Evolutionary conservation across 2,329 filamentous ascomycete species (phyloP).

Genomic region (Xylariomycetidae sp.): DNA sequence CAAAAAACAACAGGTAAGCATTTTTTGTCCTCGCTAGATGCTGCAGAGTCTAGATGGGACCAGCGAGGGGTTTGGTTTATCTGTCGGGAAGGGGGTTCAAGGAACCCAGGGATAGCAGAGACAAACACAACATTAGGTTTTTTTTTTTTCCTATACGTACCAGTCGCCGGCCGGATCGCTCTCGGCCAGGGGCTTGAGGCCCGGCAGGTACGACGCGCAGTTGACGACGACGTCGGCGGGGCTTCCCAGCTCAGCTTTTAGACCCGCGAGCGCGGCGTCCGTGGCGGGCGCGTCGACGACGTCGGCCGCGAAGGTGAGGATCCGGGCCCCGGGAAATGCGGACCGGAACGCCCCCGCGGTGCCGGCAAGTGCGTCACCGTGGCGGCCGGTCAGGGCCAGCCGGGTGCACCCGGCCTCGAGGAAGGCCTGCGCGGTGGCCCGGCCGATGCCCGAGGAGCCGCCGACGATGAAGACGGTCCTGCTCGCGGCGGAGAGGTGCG

Average conservation of each 20-base stretch:
- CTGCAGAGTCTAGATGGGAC: too few relatives aligned
- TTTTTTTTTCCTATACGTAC: too few relatives aligned
- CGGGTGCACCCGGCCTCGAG: constrained; percentile 9
- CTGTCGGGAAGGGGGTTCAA: too few relatives aligned
- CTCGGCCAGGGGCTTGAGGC: constrained; percentile 6
- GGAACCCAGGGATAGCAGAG: too few relatives aligned
- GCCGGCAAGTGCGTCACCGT: constrained; percentile 1
- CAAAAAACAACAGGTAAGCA: too few relatives aligned
- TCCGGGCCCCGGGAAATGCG: constrained; percentile 1
- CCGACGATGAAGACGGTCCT: constrained; percentile 13
- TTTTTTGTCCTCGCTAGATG: too few relatives aligned
- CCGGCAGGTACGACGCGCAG: constrained; percentile 6
- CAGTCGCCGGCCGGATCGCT: constrained; percentile 6
- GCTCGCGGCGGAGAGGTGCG: constrained; percentile 8
- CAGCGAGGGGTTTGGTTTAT: too few relatives aligned
- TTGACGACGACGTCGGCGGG: constrained; percentile 12
- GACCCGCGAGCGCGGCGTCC: constrained; percentile 5
- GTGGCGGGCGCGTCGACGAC: constrained; percentile 7
- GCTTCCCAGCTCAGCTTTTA: constrained; percentile 2
- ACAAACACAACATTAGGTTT: too few relatives aligned
- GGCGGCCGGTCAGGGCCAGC: constrained; percentile 11
- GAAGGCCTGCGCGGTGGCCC: constrained; percentile 12
- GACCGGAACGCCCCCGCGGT: constrained; percentile 5
- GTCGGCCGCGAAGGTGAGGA: constrained; percentile 7
- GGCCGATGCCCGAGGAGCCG: constrained; percentile 13